Evolutionary conservation across 768 basidiomycete genomes (phyloP), one percentile per base, ranked within the genome.

Genomic region (Leccinum aurantiacum): DNA sequence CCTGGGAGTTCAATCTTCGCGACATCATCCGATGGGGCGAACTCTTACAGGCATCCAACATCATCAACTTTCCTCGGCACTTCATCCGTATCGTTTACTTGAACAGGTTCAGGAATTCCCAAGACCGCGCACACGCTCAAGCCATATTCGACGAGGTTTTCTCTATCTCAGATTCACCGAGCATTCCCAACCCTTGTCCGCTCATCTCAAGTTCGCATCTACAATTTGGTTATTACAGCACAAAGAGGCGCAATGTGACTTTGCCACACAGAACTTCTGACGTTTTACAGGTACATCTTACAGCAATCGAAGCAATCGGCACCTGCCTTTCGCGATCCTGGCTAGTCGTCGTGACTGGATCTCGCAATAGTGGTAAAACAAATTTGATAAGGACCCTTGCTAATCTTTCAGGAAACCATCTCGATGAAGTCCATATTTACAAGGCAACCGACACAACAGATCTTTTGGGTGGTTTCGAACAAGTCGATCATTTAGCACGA

Each of bases 1-100:
- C 96, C 5, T 99, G 96, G 96, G 96, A 99, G 70, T 97, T 98
- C 79, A 99, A 99, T 71, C 80, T 99, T 31, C 90, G 96, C 14
- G 96, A 99, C 74, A 80, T 98, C 58, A 84, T 93, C 59, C 85
- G 97, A 49, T 97, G 97, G 95, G 85, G 89, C 35, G 79, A 79
- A 0, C 82, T 89, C 41, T 68, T 86, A 35, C 71, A 71, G 56
- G 57, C 71, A 27, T 65, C 76, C 41, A 53, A 59, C 49, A 62
- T 69, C 44, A 60, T 67, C 49, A 64, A 70, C 29, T 80, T 87
- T 69, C 89, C 93, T 4, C 76, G 77, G 19, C 82, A 87, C 35
- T 84, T 86, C 67, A 78, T 95, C 13, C 80, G 83, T 6, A 82
- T 83, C 41, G 76, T 95, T 47, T 98, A 98, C 74, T 77, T 95